phyloP scores from a whole-genome alignment of 257 asterid genomes.

The Solanum sejunctum region DNA sequence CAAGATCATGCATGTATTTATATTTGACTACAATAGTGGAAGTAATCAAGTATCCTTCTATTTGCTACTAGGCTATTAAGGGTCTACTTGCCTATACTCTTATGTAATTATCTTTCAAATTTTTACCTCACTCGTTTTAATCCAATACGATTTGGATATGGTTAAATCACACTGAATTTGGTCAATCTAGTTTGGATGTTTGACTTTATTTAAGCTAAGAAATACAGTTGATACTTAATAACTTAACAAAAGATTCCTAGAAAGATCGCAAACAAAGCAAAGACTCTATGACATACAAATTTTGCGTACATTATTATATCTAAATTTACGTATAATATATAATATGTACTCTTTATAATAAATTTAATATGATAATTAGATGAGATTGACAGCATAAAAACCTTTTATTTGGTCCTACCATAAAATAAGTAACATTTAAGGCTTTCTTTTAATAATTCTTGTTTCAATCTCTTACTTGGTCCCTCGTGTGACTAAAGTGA shows the following conservation, averaged over 20 bases:
- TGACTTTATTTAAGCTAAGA: neutral
- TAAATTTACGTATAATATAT: neutral
- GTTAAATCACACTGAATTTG: neutral
- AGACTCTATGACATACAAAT: neutral
- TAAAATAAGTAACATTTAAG: neutral
- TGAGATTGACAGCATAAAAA: neutral
- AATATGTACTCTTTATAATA: neutral
- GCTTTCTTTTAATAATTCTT: neutral
- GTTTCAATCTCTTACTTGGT: neutral
- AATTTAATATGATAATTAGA: neutral
- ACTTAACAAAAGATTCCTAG: neutral
- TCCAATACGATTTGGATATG: neutral
- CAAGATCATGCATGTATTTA: neutral
- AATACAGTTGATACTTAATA: neutral
- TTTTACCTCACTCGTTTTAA: neutral
- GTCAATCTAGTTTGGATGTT: neutral
- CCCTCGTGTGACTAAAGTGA: neutral
- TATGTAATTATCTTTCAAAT: neutral
- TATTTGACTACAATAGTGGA: too few species aligned
- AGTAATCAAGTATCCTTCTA: neutral
- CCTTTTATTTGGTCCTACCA: neutral
- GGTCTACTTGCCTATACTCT: neutral
- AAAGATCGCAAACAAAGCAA: neutral
- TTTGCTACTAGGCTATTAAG: neutral
- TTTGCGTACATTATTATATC: too few species aligned